Base-by-base conservation (phyloP, 441 rosid genomes). In the Melastoma candidum region DNA sequence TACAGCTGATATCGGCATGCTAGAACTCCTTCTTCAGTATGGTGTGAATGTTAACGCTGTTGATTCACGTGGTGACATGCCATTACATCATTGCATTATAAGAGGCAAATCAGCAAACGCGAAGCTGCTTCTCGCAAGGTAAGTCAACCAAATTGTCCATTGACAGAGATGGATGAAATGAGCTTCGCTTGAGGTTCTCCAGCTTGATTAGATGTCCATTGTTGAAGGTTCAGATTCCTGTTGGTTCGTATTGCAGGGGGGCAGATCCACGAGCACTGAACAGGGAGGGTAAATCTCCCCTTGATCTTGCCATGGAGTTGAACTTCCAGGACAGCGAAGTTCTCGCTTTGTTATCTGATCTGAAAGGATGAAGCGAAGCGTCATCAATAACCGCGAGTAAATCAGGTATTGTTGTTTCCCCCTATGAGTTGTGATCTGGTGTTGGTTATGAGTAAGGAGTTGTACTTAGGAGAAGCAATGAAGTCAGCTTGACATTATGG, bases 1-100 rank as follows among this genome's bases (percentile, higher is more conserved):
- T 75, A 74, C 87, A 58, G 85, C 87, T 14, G 99, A 95, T 66
- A 71, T 95, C 39, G 93, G 98, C 65, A 90, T 95, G 99, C 70
- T 90, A n/a, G 99, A 95, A 74, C 95, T 95, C 69, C 86, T 95
- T 43, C 69, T 95, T 44, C 99, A 90, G 62, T 95, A 85, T 50
- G 98, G 99, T 64, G 96, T 98, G 44, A 81, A 78, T 68, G 75
- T 84, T 63, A 85, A 90, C 64, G 74, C 89, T 47, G 64, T 64
- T 2, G 95, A 85, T 73, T 78, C 90, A 44, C 77, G 70, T 67
- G 96, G 97, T 63, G 90, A 84, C 56, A 81, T 77, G 3, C 97
- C 98, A 2, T 75, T 90, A 53, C 96, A 90, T 59, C 86, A 71
- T 41, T 82, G 93, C 66, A 74, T 84, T 63, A 60, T 69, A 56